phyloP scores from a whole-genome alignment of 441 rosid species.

The Brassica balearica region DNA sequence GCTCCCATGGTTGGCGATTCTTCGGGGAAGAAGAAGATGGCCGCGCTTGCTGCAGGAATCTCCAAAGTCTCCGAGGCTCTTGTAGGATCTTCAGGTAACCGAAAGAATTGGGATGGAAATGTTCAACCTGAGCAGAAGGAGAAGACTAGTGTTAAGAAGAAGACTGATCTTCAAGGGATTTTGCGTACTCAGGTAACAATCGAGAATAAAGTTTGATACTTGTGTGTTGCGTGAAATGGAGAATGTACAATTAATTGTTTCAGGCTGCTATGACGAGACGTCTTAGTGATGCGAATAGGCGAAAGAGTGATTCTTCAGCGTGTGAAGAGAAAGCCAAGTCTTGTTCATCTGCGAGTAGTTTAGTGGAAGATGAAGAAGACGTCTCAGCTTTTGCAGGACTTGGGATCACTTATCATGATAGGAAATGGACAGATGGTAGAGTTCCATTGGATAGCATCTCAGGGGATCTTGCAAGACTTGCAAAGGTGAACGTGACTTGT shows the following conservation, averaged over 20 bases:
- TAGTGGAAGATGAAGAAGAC: conserved; percentile 36
- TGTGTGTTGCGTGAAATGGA: conserved; percentile 1
- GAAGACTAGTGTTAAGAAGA: conserved; percentile 55
- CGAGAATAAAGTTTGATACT: neutral
- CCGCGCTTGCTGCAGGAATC: conserved; percentile 64
- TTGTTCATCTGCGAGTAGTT: conserved; percentile 53
- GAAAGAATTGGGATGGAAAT: conserved; percentile 66
- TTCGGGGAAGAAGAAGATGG: conserved; percentile 80
- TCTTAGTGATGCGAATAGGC: conserved; percentile 69
- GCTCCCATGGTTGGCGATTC: conserved; percentile 74
- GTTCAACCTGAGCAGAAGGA: conserved; percentile 58
- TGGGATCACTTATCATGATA: conserved; percentile 74
- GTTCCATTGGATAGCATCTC: conserved; percentile 63
- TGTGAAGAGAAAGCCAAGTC: conserved; percentile 55
- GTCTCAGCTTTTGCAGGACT: conserved; percentile 47
- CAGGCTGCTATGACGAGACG: conserved; percentile 92
- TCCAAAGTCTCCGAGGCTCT: conserved; percentile 74
- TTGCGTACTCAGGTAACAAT: conserved; percentile 79
- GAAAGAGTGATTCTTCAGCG: conserved; percentile 56
- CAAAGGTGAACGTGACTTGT: conserved; percentile 54
- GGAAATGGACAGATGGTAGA: conserved; percentile 94
- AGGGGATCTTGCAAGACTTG: conserved; percentile 66
- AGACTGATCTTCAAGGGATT: conserved; percentile 67
- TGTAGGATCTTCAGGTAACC: conserved; percentile 55
- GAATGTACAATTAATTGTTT: neutral